Evolutionary conservation across 371 early-diverging fungal genomes (phyloP).

Genomic region (Mortierella sp.): DNA sequence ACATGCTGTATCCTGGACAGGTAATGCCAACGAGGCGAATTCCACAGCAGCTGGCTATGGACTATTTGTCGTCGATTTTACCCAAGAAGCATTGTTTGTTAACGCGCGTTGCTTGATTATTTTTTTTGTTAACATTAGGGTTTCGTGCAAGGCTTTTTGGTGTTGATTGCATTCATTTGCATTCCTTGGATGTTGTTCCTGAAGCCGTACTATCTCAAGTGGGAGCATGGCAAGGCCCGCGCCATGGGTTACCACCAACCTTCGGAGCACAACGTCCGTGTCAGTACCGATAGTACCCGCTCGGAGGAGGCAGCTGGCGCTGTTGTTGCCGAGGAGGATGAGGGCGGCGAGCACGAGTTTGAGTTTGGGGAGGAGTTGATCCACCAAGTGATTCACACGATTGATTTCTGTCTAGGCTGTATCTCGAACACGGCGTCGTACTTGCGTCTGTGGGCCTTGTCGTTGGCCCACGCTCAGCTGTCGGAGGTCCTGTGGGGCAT

Average conservation of each 20-base stretch:
- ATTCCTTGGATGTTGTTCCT: slow-evolving; percentile 99
- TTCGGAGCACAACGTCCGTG: slow-evolving; percentile 64
- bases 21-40: slow-evolving; percentile 83
- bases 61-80: too few relatives aligned
- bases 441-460: slow-evolving; percentile 99
- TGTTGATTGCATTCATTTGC: slow-evolving; percentile 90
- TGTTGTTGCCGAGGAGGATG: slow-evolving; percentile 54
- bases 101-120: too few relatives aligned
- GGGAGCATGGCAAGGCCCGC: slow-evolving; percentile 82
- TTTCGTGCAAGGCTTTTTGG: slow-evolving; percentile 86
- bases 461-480: slow-evolving; percentile 99
- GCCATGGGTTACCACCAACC: slow-evolving; percentile 84
- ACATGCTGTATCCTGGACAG: slow-evolving; percentile 91
- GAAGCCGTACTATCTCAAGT: slow-evolving; percentile 92
- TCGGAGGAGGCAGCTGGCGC: slow-evolving; percentile 58
- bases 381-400: slow-evolving; percentile 98
- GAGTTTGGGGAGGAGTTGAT: slow-evolving; percentile 96
- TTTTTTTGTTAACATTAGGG: slow-evolving; percentile 63
- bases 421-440: slow-evolving; percentile 99
- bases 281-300: slow-evolving; percentile 56
- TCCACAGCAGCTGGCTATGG: slow-evolving; percentile 83
- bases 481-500: slow-evolving; percentile 98
- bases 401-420: slow-evolving; percentile 98
- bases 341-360: slow-evolving; percentile 74
- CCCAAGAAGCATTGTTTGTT: too few relatives aligned